These are phyloP conservation scores for Barnettozyma hawaiiensis DNA, from an alignment of 1,139 yeast species.

Conservation along the genomic window DNA sequence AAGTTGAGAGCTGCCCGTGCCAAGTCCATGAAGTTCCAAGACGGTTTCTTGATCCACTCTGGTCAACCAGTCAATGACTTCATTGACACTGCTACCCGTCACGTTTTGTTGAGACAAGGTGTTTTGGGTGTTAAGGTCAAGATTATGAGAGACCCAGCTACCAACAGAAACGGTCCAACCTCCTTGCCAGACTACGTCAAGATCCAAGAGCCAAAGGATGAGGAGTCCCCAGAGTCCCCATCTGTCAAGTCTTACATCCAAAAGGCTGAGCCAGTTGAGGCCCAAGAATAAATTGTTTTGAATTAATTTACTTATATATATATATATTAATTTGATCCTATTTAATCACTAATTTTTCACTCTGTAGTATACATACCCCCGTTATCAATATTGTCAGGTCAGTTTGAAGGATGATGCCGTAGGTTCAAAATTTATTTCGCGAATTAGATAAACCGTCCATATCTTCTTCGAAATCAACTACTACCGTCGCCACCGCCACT, in stretches of 20 bases:
- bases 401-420: too few relatives aligned
- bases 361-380: too few relatives aligned
- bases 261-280: slow-evolving; percentile 30
- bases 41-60: slow-evolving; percentile 99
- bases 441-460: not conserved
- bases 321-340: not conserved
- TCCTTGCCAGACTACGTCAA: slow-evolving; percentile 94
- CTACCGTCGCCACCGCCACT: too few relatives aligned
- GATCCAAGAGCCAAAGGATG: slow-evolving; percentile 97
- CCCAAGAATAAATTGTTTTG: slow-evolving; percentile 26
- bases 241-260: slow-evolving; percentile 70
- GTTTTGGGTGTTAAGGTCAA: slow-evolving; percentile 99
- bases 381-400: too few relatives aligned
- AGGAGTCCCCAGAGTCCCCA: slow-evolving; percentile 83
- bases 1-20: slow-evolving; percentile 99
- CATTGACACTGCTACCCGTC: slow-evolving; percentile 98
- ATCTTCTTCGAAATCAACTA: not conserved
- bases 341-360: too few relatives aligned
- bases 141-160: slow-evolving; percentile 98
- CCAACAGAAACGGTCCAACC: slow-evolving; percentile 86
- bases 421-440: not conserved
- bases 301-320: too few relatives aligned
- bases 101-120: slow-evolving; percentile 99
- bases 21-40: slow-evolving; percentile 99
- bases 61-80: slow-evolving; percentile 99